Evolutionary conservation across 2,329 filamentous ascomycete genomes (phyloP).

Genomic region (Venturia effusa): DNA sequence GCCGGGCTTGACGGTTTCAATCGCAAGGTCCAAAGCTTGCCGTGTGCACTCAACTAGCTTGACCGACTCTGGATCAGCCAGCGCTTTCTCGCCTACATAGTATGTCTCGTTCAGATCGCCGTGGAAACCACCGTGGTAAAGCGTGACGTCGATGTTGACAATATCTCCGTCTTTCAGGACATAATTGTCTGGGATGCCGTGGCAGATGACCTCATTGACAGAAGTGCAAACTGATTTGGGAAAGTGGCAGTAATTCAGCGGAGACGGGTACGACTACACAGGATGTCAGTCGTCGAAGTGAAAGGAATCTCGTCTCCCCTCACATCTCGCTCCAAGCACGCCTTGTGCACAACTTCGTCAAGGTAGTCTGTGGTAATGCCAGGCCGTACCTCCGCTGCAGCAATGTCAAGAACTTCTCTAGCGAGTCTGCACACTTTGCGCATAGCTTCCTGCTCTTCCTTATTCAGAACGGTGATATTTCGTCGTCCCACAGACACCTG

Average conservation of each 20-base stretch:
- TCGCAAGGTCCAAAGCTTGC: slow-evolving; percentile 82
- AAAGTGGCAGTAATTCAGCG: slow-evolving; percentile 90
- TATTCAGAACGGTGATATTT: slow-evolving; percentile 73
- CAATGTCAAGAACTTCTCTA: slow-evolving; percentile 86
- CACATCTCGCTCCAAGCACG: slow-evolving; percentile 85
- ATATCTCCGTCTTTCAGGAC: slow-evolving; percentile 87
- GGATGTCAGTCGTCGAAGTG: not conserved
- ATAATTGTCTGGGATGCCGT: slow-evolving; percentile 91
- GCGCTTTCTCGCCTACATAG: slow-evolving; percentile 85
- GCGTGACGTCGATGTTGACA: slow-evolving; percentile 87
- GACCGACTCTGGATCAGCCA: slow-evolving; percentile 73
- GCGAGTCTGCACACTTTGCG: slow-evolving; percentile 80
- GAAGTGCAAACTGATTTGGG: slow-evolving; percentile 98
- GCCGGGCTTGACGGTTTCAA: slow-evolving; percentile 85
- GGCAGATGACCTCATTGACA: slow-evolving; percentile 93
- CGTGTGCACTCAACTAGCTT: slow-evolving; percentile 83
- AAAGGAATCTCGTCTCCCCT: slow-evolving; percentile 22
- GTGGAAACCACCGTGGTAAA: slow-evolving; percentile 93
- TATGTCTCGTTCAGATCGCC: slow-evolving; percentile 98
- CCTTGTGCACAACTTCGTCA: slow-evolving; percentile 89
- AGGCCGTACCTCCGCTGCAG: slow-evolving; percentile 71
- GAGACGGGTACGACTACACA: slow-evolving; percentile 84
- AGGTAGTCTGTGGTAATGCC: slow-evolving; percentile 94
- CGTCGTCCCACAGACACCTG: slow-evolving; percentile 58
- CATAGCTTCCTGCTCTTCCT: slow-evolving; percentile 77